Conservation (phyloP, 192 early-diverging fungal genomes). For the Coemansia sp. region DNA sequence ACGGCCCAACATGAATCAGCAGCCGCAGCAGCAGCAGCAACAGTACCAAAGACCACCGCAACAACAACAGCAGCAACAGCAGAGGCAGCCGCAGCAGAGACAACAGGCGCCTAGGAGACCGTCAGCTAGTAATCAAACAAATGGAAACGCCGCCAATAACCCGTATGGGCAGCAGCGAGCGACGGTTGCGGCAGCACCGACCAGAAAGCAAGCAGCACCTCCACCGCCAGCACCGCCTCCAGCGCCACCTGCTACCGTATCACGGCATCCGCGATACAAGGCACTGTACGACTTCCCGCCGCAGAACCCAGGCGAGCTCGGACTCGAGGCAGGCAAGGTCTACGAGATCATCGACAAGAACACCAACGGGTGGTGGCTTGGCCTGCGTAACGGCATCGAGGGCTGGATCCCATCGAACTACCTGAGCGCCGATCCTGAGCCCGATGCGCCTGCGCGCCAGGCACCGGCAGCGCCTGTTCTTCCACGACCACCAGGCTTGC, state of each 20-base stretch:
- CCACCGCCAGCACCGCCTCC: constrained; percentile 53
- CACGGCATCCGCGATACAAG: constrained; percentile 59
- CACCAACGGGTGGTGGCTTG: constrained; percentile 61
- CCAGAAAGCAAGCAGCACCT: constrained; percentile 6
- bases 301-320: constrained; percentile 62
- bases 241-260: constrained; percentile 55
- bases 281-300: constrained; percentile 69
- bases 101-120: constrained; percentile 13
- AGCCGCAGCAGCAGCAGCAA: constrained; percentile 11
- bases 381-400: constrained; percentile 57
- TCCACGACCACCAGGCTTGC: constrained; percentile 28
- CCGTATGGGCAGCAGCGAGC: constrained; percentile 5
- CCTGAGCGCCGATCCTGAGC: constrained; percentile 64
- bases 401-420: constrained; percentile 84
- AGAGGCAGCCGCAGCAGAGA: constrained; percentile 28
- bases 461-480: constrained; percentile 17
- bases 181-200: constrained; percentile 13
- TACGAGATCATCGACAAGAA: constrained; percentile 70
- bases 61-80: constrained; percentile 11
- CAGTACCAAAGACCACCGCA: constrained; percentile 21
- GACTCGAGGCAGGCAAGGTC: constrained; percentile 63
- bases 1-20: constrained; percentile 6
- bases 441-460: constrained; percentile 45
- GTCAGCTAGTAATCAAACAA: constrained; percentile 1
- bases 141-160: constrained; percentile 2